Evolutionary conservation across 805 yeast genomes (phyloP).

Genomic region (Metschnikowia orientalis): DNA sequence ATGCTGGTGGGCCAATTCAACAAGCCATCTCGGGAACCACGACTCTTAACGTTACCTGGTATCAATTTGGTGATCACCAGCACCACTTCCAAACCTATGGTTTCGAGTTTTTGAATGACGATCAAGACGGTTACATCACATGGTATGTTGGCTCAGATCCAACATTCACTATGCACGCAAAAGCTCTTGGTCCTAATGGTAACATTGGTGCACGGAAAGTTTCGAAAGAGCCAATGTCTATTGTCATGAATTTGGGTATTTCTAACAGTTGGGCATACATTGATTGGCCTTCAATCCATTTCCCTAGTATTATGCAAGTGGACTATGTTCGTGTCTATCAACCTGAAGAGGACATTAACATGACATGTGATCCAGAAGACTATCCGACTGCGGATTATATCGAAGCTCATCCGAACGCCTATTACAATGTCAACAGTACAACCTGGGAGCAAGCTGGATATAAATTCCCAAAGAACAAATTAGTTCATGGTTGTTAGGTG

Average conservation of each 20-base stretch:
- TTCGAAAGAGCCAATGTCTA: constrained; percentile 89
- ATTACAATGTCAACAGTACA: constrained; percentile 65
- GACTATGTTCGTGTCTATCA: constrained; percentile 94
- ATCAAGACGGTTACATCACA: constrained; percentile 29
- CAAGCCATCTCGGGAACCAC: constrained; percentile 38
- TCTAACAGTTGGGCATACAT: constrained; percentile 93
- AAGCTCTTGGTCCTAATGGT: constrained; percentile 84
- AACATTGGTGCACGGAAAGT: constrained; percentile 79
- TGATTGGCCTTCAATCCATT: constrained; percentile 75
- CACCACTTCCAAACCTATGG: constrained; percentile 32
- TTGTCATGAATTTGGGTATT: constrained; percentile 81
- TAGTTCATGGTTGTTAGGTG: constrained; percentile 13
- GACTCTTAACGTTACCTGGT: constrained; percentile 35
- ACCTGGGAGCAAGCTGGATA: constrained; percentile 75
- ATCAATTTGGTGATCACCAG: constrained; percentile 18
- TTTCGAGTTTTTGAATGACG: constrained; percentile 30
- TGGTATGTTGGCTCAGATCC: constrained; percentile 43
- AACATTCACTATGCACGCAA: constrained; percentile 67
- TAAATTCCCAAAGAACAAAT: constrained; percentile 34
- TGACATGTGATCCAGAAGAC: constrained; percentile 84
- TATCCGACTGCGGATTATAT: constrained; percentile 87
- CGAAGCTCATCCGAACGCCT: constrained; percentile 62
- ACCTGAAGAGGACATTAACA: constrained; percentile 54
- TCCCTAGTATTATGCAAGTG: constrained; percentile 73
- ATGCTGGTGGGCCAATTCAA: constrained; percentile 37